Evolutionary conservation across 805 yeast species (phyloP).

Genomic region (Lipomyces yamanashiensis): DNA sequence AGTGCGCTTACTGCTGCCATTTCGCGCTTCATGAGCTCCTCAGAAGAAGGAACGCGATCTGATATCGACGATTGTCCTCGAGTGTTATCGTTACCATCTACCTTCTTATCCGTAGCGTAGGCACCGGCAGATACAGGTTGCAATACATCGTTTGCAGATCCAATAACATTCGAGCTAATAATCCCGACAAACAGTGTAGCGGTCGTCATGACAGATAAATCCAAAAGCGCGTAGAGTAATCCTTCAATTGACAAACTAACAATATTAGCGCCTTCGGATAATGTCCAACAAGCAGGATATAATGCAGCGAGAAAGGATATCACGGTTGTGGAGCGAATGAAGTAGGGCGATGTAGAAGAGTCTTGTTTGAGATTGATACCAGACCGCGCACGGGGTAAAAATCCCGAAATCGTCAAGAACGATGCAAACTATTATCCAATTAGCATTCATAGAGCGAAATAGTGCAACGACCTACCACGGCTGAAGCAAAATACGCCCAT

Average conservation of each 20-base stretch:
- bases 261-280: neutral
- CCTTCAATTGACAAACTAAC: neutral
- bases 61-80: neutral
- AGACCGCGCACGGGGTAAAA: neutral
- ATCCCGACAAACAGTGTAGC: neutral
- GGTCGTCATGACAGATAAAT: neutral
- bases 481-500: constrained; percentile 8
- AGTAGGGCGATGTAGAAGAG: neutral
- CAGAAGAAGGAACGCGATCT: neutral
- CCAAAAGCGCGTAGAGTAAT: neutral
- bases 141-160: too few species aligned
- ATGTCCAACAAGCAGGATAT: neutral
- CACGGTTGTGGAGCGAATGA: neutral
- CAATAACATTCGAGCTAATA: neutral
- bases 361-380: neutral
- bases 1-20: too few species aligned
- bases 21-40: too few species aligned
- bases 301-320: neutral
- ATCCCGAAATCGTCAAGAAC: neutral
- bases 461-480: neutral
- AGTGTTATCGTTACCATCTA: neutral
- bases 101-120: neutral
- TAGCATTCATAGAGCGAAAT: neutral
- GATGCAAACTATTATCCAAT: neutral
- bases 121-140: neutral